Conservation (phyloP, 1,284 basidiomycete species). For the Ceratorhiza oryzae-sativae region DNA sequence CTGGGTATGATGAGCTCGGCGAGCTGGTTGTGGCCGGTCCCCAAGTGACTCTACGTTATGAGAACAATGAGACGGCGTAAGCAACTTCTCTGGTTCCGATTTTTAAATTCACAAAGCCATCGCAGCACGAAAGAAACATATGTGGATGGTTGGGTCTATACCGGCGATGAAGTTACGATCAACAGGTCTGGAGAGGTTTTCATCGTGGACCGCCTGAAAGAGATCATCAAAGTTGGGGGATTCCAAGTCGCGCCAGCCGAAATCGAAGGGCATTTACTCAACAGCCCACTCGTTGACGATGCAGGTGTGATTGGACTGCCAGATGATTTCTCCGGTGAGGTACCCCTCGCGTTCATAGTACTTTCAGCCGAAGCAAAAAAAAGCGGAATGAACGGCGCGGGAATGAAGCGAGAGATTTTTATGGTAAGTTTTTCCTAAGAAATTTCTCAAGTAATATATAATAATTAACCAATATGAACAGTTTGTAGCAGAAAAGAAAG, state of each 20-base stretch:
- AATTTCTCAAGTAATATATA: conserved; percentile 21
- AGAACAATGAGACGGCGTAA: conserved; percentile 64
- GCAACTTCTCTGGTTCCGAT: conserved; percentile 46
- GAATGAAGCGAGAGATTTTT: conserved; percentile 51
- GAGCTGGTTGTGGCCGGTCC: conserved; percentile 69
- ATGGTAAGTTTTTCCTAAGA: background rate
- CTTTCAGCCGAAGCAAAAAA: conserved; percentile 54
- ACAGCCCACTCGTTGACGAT: conserved; percentile 73
- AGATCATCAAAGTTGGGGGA: conserved; percentile 45
- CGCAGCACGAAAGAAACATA: conserved; percentile 65
- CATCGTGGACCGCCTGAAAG: conserved; percentile 71
- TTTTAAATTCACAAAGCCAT: background rate
- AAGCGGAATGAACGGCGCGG: conserved; percentile 53
- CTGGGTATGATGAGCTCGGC: conserved; percentile 68
- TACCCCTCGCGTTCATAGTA: conserved; percentile 77
- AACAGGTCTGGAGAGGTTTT: conserved; percentile 64
- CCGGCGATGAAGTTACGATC: conserved; percentile 71
- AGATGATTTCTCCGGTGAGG: conserved; percentile 80
- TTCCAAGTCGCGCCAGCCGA: conserved; percentile 50
- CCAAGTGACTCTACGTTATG: conserved; percentile 63
- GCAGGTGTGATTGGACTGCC: conserved; percentile 76
- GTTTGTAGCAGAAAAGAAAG: conserved; percentile 74
- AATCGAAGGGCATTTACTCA: conserved; percentile 74
- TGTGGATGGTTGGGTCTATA: conserved; percentile 67
- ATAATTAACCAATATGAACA: conserved; percentile 47